Base-by-base conservation (phyloP, 805 yeast species). In the Candida morakotiae region DNA sequence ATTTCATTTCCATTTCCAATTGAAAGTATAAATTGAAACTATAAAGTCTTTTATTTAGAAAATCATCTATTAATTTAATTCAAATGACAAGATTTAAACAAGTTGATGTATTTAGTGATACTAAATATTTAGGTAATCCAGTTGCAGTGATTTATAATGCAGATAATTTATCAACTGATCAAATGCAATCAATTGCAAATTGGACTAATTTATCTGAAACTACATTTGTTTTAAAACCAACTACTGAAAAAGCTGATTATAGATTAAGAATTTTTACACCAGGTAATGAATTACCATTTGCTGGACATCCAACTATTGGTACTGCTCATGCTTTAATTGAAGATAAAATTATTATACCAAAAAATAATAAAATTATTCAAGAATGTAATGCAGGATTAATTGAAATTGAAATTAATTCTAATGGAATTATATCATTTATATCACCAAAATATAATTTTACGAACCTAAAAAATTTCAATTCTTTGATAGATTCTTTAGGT, bases 191-290 rank as follows among this genome's bases (percentile, higher is more conserved):
- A 7, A 67, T 77, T 42, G 75, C 82, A 13, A 60, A 56, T n/a
- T 77, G 82, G 83, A 76, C 80, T 13, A 78, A 78, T 45, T 54
- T 77, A 19, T 75, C 82, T 1, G 83, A 78, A 42, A 74, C 83
- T 0, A 71, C 79, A 0, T 77, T 77, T 45, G 56, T 77, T 7
- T 51, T 61, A 31, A 65, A 63, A 18, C 67, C 78, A 5, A 60
- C 70, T 0, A 43, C 43, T 7, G 38, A 50, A 1, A 47, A 49
- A 5, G 75, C 73, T 5, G 73, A 72, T 49, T 78, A 77, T 52
- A 59, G 51, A 38, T 54, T 76, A 5, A 56, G 80, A 23, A 77
- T 78, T 3, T 77, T 75, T 48, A 60, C 73, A 0, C 73, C 78
- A 2, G 43, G 28, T 2, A 28, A 31, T 2, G 83, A 78, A 45